Conservation (phyloP, 306 rosid genomes). For the Macrotyloma uniflorum region DNA sequence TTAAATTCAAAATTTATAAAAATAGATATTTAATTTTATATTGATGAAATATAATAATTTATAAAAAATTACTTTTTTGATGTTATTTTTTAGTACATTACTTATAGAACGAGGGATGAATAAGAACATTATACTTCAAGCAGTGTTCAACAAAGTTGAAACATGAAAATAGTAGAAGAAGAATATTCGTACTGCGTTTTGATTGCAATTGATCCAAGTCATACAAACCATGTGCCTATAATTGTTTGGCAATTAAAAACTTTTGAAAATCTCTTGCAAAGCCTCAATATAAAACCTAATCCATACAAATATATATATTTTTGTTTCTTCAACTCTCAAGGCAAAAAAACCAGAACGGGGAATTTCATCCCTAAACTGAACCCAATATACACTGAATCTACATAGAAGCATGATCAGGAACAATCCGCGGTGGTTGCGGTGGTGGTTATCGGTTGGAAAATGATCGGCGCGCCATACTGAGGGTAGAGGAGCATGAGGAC, state of each 20-base stretch:
- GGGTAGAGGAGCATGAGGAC: constrained; percentile 86
- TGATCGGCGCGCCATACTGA: constrained; percentile 77
- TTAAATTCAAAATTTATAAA: too few species aligned
- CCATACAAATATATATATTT: not conserved
- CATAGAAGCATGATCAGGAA: not conserved
- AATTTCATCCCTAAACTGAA: not conserved
- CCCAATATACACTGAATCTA: not conserved
- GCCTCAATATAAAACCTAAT: not conserved
- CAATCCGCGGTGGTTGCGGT: not conserved
- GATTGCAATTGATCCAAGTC: not conserved
- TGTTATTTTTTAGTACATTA: too few species aligned
- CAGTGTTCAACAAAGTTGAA: too few species aligned
- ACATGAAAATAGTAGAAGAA: too few species aligned
- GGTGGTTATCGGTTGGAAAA: constrained; percentile 39
- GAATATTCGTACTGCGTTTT: too few species aligned
- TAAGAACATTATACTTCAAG: too few species aligned
- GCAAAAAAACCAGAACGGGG: not conserved
- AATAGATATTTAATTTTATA: too few species aligned
- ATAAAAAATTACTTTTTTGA: too few species aligned
- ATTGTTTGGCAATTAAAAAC: too few species aligned
- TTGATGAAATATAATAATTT: too few species aligned
- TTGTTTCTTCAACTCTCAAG: not conserved
- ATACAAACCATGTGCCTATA: not conserved
- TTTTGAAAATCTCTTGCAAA: not conserved
- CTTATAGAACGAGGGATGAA: too few species aligned